These are phyloP conservation scores for Penicillium sclerotigenum DNA, from an alignment of 2,329 filamentous ascomycete genomes.

Conservation along the genomic window DNA sequence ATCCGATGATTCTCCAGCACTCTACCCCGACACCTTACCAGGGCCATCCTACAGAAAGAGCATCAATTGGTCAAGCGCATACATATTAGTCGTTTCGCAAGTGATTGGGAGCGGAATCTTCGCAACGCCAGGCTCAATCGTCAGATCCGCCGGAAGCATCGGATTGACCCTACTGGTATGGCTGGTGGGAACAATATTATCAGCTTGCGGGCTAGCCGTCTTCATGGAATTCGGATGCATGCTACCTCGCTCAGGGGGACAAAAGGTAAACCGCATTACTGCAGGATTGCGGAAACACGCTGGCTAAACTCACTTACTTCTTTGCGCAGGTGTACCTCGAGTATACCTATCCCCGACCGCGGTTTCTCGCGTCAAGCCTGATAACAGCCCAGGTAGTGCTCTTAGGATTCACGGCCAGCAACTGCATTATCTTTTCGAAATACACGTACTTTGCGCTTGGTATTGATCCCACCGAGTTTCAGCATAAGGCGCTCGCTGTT, in stretches of 20 bases:
- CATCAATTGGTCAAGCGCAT: conserved; percentile 61
- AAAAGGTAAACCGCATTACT: conserved; percentile 54
- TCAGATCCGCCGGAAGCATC: conserved; percentile 63
- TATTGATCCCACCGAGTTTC: conserved; percentile 49
- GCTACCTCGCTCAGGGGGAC: conserved; percentile 65
- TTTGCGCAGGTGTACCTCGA: conserved; percentile 65
- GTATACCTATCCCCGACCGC: conserved; percentile 62
- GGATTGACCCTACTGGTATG: conserved; percentile 62
- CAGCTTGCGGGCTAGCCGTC: conserved; percentile 60
- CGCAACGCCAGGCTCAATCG: conserved; percentile 66
- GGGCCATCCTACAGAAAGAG: conserved; percentile 56
- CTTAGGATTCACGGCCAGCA: conserved; percentile 65
- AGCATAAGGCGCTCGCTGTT: conserved; percentile 57
- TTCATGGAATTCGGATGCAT: conserved; percentile 68
- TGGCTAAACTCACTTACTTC: conserved; percentile 39
- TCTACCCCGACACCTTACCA: conserved; percentile 44
- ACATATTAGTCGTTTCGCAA: conserved; percentile 65
- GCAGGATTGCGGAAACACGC: conserved; percentile 40
- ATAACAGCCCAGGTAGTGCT: conserved; percentile 63
- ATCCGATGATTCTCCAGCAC: neutral
- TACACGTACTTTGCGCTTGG: conserved; percentile 61
- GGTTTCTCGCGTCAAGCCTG: conserved; percentile 62
- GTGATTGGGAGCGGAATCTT: conserved; percentile 71
- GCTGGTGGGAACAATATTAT: conserved; percentile 60
- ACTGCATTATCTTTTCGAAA: conserved; percentile 67